A percentile compares a stretch with the other conserved stretches of the same genome.
phyloP scores from a whole-genome alignment of 805 yeast species.

The Metschnikowia continentalis region DNA sequence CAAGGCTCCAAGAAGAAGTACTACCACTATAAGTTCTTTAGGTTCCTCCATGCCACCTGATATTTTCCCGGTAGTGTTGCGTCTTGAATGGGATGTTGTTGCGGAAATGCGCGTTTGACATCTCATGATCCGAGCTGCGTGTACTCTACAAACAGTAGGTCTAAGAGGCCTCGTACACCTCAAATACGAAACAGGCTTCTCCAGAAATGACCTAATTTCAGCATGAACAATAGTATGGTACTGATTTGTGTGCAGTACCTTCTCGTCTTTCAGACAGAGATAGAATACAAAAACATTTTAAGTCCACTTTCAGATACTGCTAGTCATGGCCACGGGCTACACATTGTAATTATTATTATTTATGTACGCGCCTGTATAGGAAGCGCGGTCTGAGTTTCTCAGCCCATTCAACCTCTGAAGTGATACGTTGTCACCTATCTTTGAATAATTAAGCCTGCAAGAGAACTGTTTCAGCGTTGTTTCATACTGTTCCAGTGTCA shows the following conservation, averaged over 20 bases:
- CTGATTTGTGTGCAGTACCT: too few species aligned
- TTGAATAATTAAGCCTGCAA: too few species aligned
- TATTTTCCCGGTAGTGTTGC: not conserved
- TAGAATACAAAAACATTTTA: too few species aligned
- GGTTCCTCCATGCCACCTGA: slow-evolving; percentile 8
- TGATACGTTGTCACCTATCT: not conserved
- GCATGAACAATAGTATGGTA: too few species aligned
- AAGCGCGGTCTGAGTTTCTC: slow-evolving; percentile 1
- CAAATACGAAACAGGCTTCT: not conserved
- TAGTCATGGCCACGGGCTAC: too few species aligned
- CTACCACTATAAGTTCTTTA: slow-evolving; percentile 16
- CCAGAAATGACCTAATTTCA: not conserved
- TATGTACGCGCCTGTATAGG: slow-evolving; percentile 3
- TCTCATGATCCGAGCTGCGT: not conserved
- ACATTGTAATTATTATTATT: too few species aligned
- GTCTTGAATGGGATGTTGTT: not conserved
- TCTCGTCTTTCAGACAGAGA: too few species aligned
- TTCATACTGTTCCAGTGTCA: not conserved
- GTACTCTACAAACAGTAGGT: not conserved
- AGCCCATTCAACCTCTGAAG: not conserved
- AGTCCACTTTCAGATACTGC: too few species aligned
- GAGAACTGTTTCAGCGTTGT: not conserved
- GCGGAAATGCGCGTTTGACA: not conserved
- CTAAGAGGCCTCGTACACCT: not conserved
- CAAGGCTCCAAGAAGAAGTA: slow-evolving; percentile 16